Conservation (phyloP, 2,329 filamentous ascomycete genomes). For the Penicillium sp. region DNA sequence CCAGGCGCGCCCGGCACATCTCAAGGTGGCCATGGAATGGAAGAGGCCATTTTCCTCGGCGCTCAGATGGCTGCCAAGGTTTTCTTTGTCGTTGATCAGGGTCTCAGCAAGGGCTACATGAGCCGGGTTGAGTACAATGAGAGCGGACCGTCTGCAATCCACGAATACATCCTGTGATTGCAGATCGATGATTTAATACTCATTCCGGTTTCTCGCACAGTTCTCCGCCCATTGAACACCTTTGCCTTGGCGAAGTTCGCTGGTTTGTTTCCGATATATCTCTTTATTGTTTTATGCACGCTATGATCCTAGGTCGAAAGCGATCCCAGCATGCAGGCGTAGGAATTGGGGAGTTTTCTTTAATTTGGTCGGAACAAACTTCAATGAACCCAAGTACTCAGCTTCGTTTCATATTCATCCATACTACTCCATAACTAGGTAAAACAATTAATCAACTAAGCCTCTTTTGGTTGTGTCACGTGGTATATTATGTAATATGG, state of each 20-base stretch:
- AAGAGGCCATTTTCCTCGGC: slow-evolving; percentile 83
- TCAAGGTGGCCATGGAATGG: slow-evolving; percentile 51
- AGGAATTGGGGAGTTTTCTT: slow-evolving; percentile 23
- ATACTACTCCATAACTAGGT: background rate
- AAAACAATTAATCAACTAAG: background rate
- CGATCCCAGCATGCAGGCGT: slow-evolving; percentile 21
- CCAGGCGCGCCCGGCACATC: slow-evolving; percentile 36
- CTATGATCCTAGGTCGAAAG: slow-evolving; percentile 25
- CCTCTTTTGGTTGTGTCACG: background rate
- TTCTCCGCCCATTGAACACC: background rate
- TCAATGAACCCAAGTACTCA: background rate
- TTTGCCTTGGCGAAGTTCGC: slow-evolving; percentile 9
- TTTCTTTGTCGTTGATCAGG: slow-evolving; percentile 67
- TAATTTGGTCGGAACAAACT: background rate
- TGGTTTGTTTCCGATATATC: slow-evolving; percentile 5
- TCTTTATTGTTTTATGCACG: slow-evolving; percentile 24
- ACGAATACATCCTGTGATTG: slow-evolving; percentile 50
- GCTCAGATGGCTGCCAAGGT: slow-evolving; percentile 81
- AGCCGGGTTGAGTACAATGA: slow-evolving; percentile 68
- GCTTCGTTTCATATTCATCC: background rate
- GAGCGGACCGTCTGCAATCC: slow-evolving; percentile 62
- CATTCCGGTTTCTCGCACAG: background rate
- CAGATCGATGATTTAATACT: background rate
- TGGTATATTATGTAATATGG: background rate
- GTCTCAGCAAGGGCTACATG: slow-evolving; percentile 66